Percentiles rank a stretch among this genome's conserved stretches.
These are phyloP conservation scores for Eutrema yunnanense DNA, from an alignment of 345 rosid species.

Conservation along the genomic window DNA sequence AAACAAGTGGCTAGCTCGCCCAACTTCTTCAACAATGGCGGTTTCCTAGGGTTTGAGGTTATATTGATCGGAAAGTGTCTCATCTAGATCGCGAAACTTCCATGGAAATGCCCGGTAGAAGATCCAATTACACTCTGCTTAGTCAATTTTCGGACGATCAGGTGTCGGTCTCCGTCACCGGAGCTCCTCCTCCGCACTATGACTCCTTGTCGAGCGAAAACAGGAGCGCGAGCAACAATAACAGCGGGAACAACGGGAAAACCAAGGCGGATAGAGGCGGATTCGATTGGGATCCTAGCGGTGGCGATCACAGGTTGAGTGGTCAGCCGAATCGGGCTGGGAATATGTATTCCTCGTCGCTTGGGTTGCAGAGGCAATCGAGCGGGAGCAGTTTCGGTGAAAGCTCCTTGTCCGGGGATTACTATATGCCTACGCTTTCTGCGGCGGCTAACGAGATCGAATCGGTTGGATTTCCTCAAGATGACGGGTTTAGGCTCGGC, in stretches of 20 bases:
- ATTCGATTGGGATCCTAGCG: conserved; percentile 65
- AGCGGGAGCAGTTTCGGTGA: conserved; percentile 98
- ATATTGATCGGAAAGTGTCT: conserved; percentile 10
- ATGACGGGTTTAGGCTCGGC: conserved; percentile 40
- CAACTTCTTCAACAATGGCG: conserved; percentile 44
- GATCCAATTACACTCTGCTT: conserved; percentile 83
- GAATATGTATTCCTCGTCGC: conserved; percentile 42
- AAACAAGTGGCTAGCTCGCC: conserved; percentile 26
- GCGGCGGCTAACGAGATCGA: conserved; percentile 69
- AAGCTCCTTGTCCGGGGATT: conserved; percentile 93
- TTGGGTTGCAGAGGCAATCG: conserved; percentile 82
- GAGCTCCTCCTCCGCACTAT: conserved; percentile 43
- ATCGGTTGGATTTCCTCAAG: conserved; percentile 45
- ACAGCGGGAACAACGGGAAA: conserved; percentile 31
- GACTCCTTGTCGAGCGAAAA: conserved; percentile 68
- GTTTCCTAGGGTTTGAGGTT: conserved; percentile 39
- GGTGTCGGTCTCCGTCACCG: conserved; percentile 41
- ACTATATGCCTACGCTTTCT: conserved; percentile 53
- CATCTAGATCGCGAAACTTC: conserved; percentile 19
- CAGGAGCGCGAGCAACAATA: conserved; percentile 19
- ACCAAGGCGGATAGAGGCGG: conserved; percentile 43
- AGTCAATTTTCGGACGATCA: conserved; percentile 77
- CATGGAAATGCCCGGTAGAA: conserved; percentile 88
- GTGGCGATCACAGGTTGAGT: conserved; percentile 42
- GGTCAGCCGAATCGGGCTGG: conserved; percentile 47